Conservation (phyloP, 768 basidiomycete genomes). For the Boletus edulis region DNA sequence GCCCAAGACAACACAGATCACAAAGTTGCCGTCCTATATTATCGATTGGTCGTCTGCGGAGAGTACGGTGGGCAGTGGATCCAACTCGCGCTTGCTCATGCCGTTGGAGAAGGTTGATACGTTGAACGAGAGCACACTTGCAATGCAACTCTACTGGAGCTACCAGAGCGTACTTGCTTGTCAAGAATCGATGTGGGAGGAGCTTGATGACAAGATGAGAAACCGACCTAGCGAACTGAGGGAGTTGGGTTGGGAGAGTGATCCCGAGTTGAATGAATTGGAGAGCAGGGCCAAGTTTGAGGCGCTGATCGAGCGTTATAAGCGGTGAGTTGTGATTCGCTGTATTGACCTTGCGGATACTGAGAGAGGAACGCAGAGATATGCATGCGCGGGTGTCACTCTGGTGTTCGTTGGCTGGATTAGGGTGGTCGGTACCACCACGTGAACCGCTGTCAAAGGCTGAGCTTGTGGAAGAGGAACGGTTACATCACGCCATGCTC, state of each 20-base stretch:
- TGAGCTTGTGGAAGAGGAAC: conserved; percentile 65
- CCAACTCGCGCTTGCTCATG: conserved; percentile 36
- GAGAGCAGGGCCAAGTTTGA: conserved; percentile 60
- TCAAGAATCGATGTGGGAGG: conserved; percentile 78
- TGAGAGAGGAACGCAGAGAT: conserved; percentile 41
- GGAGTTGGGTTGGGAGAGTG: conserved; percentile 69
- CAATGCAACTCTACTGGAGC: conserved; percentile 69
- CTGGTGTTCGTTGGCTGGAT: conserved; percentile 58
- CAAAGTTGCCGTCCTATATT: conserved; percentile 36
- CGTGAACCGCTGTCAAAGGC: conserved; percentile 67
- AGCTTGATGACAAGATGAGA: conserved; percentile 58
- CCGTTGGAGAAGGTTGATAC: conserved; percentile 41
- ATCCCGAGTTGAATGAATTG: conserved; percentile 57
- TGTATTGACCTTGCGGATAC: not conserved
- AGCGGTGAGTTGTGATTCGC: conserved; percentile 38
- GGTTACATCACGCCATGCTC: conserved; percentile 57
- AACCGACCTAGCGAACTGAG: conserved; percentile 52
- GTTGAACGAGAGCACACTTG: conserved; percentile 58
- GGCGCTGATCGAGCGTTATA: conserved; percentile 54
- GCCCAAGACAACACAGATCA: conserved; percentile 1
- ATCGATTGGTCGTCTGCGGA: conserved; percentile 49
- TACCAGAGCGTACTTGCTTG: conserved; percentile 62
- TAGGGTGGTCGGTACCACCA: conserved; percentile 58
- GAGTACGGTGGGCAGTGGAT: conserved; percentile 33
- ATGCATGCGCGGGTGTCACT: conserved; percentile 63